phyloP scores from a whole-genome alignment of 164 flowering plant species.

The grape (Vitis vinifera) region ASM3070453v1 NC_081822.1:5155001-5155500 shows the following conservation, averaged over 20 bases:
- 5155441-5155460: too few species aligned
- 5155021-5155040: conserved; percentile 49
- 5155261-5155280: conserved; percentile 40
- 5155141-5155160: conserved; percentile 34
- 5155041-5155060: conserved; percentile 55
- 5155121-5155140: conserved; percentile 43
- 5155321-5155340: conserved; percentile 44
- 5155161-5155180: conserved; percentile 28
- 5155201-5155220: conserved; percentile 41
- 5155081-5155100: conserved; percentile 48
- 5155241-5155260: conserved; percentile 42
- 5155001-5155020: conserved; percentile 49
- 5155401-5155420: background rate
- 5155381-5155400: background rate
- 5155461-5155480: background rate
- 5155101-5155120: conserved; percentile 42
- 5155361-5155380: conserved; percentile 56
- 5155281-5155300: conserved; percentile 41
- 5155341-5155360: conserved; percentile 53
- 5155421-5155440: too few species aligned
- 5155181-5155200: conserved; percentile 38
- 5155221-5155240: conserved; percentile 36
- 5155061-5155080: conserved; percentile 49
- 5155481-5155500: conserved; percentile 43
- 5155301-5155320: conserved; percentile 55